Evolutionary conservation across 371 early-diverging fungal genomes (phyloP), one percentile per base, ranked within the genome.

Genomic region (Saksenaea oblongispora): DNA sequence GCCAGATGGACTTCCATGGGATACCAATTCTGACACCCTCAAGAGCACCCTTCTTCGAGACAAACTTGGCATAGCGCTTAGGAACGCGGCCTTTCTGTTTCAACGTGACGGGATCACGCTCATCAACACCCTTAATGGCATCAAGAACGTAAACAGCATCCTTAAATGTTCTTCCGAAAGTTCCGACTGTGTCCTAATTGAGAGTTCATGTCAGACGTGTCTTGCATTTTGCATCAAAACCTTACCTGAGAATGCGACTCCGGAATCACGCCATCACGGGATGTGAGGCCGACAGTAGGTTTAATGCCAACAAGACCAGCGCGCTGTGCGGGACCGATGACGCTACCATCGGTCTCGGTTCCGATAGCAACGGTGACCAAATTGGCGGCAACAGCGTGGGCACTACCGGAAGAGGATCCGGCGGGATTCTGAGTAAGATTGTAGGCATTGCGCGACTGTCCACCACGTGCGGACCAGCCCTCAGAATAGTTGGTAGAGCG

Each of bases 281-380:
- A 70, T 15, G 60, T 63, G 24, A 72, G 37, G 35, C 76, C 76
- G 24, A 72, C 62, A 35, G 72, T 73, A 13, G 76, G 73, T 35
- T 67, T 66, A 24, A 72, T 57, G 13, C 73, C 76, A 41, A 70
- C 62, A 3, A 69, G 35, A 34, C 63, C 62, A 47, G 57, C 60
- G 2, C 54, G 36, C 9, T 63, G 35, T 18, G 70, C 57, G 10
- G 76, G 73, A 37, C 59, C 60, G 15, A 66, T 65, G 51, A 76
- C 66, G 34, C 71, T 70, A 14, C 73, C 69, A 22, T 71, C 73
- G 47, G 76, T 76, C 36, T 76, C 76, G 15, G 72, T 66, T 17
- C 76, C 76, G 42, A 72, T 44, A 15, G 67, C 58, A 14, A 61
- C 63, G 10, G 64, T 44, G 35, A 63, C 76, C 37, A 75, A 59